A percentile compares a stretch with the other conserved stretches of the same genome.
phyloP scores from a whole-genome alignment of 2,329 filamentous ascomycete species.

The Xylariaceae sp. region DNA sequence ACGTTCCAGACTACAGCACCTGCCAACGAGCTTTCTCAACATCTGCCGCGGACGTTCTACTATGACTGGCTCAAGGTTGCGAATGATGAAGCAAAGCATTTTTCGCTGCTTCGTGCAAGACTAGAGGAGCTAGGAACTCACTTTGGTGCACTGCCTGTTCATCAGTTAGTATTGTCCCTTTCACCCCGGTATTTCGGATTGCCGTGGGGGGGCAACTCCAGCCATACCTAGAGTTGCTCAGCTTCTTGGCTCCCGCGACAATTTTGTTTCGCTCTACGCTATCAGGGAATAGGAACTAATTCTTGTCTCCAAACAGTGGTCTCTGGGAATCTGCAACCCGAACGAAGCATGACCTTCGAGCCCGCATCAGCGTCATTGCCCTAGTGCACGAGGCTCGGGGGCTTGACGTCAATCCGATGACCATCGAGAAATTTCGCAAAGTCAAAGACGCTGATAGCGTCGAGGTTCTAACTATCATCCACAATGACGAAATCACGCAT shows the following conservation, averaged over 20 bases:
- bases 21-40: constrained; percentile 12
- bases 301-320: constrained; percentile 13
- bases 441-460: constrained; percentile 38
- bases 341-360: constrained; percentile 39
- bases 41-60: constrained; percentile 39
- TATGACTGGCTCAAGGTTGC: constrained; percentile 45
- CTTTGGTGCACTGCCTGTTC: constrained; percentile 41
- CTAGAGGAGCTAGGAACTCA: constrained; percentile 40
- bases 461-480: constrained; percentile 36
- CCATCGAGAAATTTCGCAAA: constrained; percentile 41
- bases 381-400: constrained; percentile 44
- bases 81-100: constrained; percentile 43
- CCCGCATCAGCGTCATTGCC: constrained; percentile 41
- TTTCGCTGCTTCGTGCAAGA: constrained; percentile 39
- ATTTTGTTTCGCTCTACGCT: no score
- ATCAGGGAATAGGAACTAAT: no score
- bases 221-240: no score
- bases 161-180: no score
- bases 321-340: constrained; percentile 39
- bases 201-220: no score
- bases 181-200: no score
- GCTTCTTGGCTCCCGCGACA: no score
- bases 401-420: constrained; percentile 42
- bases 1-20: constrained; percentile 33
- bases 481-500: constrained; percentile 45